Conservation (phyloP, 345 rosid species). For the Garcia nutans region DNA sequence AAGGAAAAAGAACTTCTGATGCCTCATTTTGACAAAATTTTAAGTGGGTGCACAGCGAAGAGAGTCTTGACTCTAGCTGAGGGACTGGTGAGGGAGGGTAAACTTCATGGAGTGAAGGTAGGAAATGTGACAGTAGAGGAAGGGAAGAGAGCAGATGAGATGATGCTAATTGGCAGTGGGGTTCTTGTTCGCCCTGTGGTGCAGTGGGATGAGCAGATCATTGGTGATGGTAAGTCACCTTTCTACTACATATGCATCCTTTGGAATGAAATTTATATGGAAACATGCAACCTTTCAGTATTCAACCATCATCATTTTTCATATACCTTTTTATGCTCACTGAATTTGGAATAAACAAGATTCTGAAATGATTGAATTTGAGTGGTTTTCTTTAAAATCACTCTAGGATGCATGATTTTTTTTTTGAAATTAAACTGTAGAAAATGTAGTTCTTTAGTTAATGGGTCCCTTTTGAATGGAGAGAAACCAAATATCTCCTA, state of each 20-base stretch:
- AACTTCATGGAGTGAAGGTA: conserved; percentile 47
- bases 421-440: neutral
- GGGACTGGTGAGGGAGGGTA: conserved; percentile 51
- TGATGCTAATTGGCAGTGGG: conserved; percentile 94
- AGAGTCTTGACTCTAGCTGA: conserved; percentile 69
- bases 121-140: conserved; percentile 55
- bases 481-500: neutral
- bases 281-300: neutral
- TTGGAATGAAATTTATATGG: neutral
- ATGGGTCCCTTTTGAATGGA: neutral
- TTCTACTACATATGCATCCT: neutral
- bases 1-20: conserved; percentile 67
- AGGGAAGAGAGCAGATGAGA: conserved; percentile 73
- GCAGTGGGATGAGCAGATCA: conserved; percentile 73
- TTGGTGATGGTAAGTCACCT: conserved; percentile 63
- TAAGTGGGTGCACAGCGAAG: conserved; percentile 86
- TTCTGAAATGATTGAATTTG: neutral
- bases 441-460: neutral
- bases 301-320: neutral
- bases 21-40: conserved; percentile 69
- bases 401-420: neutral
- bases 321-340: neutral
- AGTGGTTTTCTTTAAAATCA: neutral
- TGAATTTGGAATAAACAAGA: neutral
- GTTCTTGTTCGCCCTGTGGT: conserved; percentile 62